These are phyloP conservation scores for Mycosphaerella sp. DNA, from an alignment of 2,329 filamentous ascomycete genomes.

Conservation along the genomic window DNA sequence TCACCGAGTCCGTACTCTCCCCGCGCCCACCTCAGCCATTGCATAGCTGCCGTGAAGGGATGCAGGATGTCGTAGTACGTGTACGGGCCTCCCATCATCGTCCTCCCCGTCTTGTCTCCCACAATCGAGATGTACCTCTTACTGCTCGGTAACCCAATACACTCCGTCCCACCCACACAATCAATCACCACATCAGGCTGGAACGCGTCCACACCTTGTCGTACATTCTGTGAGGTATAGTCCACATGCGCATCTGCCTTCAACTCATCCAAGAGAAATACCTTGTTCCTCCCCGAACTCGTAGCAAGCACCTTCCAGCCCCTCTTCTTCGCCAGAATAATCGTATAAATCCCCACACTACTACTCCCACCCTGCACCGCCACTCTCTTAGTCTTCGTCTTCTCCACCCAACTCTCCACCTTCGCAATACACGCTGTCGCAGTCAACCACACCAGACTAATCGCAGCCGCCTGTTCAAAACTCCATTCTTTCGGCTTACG, in stretches of 20 bases:
- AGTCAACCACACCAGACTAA: conserved; percentile 32
- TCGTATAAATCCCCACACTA: conserved; percentile 32
- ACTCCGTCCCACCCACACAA: conserved; percentile 47
- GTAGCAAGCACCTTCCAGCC: conserved; percentile 39
- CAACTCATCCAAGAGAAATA: conserved; percentile 48
- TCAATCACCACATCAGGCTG: conserved; percentile 54
- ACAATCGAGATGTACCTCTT: conserved; percentile 47
- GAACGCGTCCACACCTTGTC: conserved; percentile 44
- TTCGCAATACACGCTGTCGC: conserved; percentile 30
- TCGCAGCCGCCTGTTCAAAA: conserved; percentile 29
- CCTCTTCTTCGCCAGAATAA: conserved; percentile 28
- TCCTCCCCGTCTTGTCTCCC: conserved; percentile 33
- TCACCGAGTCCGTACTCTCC: conserved; percentile 36
- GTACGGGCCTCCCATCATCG: conserved; percentile 31
- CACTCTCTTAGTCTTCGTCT: conserved; percentile 24
- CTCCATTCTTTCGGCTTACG: conserved; percentile 30
- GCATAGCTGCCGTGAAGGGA: conserved; percentile 21
- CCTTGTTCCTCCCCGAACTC: conserved; percentile 53
- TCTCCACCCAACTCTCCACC: conserved; percentile 25
- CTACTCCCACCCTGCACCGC: conserved; percentile 31
- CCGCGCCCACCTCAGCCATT: conserved; percentile 31
- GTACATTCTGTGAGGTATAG: conserved; percentile 49
- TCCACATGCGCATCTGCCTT: conserved; percentile 60
- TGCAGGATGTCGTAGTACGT: conserved; percentile 28
- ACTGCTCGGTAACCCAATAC: conserved; percentile 34